Evolutionary conservation across 768 basidiomycete genomes (phyloP).

Genomic region (Mycena vulgaris): DNA sequence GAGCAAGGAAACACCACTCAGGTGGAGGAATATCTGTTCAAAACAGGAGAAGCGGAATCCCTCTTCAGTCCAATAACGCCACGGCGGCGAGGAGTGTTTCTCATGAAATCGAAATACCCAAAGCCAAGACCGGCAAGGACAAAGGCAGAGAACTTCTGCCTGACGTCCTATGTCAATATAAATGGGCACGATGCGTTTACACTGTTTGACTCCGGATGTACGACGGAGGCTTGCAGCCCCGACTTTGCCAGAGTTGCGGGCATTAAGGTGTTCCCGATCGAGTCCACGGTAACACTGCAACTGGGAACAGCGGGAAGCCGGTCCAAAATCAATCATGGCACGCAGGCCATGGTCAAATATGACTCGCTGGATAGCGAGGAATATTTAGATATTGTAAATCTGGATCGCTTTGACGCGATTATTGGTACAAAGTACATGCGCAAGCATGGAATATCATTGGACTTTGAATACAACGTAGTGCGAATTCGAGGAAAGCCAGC

Average conservation of each 20-base stretch:
- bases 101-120: no score
- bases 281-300: neutral
- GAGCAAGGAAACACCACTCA: no score
- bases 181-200: no score
- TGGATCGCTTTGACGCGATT: slow-evolving; percentile 2
- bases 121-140: no score
- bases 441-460: slow-evolving; percentile 32
- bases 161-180: no score
- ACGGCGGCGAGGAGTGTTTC: no score
- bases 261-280: neutral
- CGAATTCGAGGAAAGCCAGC: slow-evolving; percentile 8
- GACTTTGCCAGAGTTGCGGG: neutral
- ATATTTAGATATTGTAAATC: slow-evolving; percentile 8
- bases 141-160: no score
- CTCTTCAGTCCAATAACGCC: no score
- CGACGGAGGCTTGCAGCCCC: slow-evolving; percentile 1
- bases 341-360: neutral
- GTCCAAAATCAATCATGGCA: neutral
- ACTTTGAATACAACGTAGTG: slow-evolving; percentile 42
- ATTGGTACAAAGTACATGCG: no score
- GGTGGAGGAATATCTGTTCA: no score
- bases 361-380: neutral
- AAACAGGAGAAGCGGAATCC: no score
- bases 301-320: slow-evolving; percentile 1
- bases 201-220: slow-evolving; percentile 14